Evolutionary conservation across 352 stramenopile species (phyloP), one percentile per base, ranked within the genome.

Genomic region (Phytophthora ramorum): DNA sequence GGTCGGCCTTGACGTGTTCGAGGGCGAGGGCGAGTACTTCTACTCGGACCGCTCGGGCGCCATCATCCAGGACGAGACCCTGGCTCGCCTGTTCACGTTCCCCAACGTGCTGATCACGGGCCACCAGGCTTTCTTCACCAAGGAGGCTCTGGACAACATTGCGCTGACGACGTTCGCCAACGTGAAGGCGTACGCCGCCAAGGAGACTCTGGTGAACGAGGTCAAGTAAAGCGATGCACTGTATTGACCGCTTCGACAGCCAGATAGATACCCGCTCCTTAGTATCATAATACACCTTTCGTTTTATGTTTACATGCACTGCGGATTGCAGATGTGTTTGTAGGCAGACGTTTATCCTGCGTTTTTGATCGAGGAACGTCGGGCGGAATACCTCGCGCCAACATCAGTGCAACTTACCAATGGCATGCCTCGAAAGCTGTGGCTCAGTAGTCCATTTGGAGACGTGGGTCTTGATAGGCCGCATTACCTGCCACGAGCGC

Each of bases 1-100:
- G 1, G 81, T 85, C 2, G 91, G 90, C 20, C 75, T 97, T 2
- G 92, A 98, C 58, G 92, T 98, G n/a, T 97, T 90, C 52, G 84
- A 91, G 48, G 82, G 81, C 37, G 85, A 91, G 52, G 77, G 79
- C 19, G 80, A 87, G 26, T 91, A 87, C 70, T 91, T 91, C 56
- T 91, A 90, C 75, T 81, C 81, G 63, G 85, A 93, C 58, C 65
- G 79, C 45, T 93, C 85, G 13, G 83, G 79, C 13, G 70, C 63
- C 7, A 54, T 91, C 49, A 90, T 93, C n/a, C 63, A 65, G 0
- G 83, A 93, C 28, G 85, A 91, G 41, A 79, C 65, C 8, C 69
- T 93, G 22, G 79, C 85, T 9, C 81, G 83, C 16, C 41, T 93
- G 41, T 89, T 91, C 57, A 93, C 82, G 46, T 93, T 93, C 72